phyloP scores from a whole-genome alignment of 306 rosid genomes.

The Fragaria iinumae region DNA sequence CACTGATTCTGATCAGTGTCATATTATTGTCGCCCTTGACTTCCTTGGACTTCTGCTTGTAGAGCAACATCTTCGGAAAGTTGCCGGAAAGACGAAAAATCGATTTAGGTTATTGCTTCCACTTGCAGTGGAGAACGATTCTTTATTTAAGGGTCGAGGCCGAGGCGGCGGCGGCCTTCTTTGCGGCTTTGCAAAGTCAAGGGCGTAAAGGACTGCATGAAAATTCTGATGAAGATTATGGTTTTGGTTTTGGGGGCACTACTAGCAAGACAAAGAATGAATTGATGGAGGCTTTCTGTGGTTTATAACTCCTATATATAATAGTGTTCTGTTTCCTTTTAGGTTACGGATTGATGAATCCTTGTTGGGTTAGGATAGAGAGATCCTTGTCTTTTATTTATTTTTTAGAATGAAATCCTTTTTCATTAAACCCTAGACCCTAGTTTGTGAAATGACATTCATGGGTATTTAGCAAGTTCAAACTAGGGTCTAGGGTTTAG shows the following conservation, averaged over 20 bases:
- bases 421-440: no score
- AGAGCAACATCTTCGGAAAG: background rate
- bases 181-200: background rate
- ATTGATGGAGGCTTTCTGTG: background rate
- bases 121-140: background rate
- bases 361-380: no score
- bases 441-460: no score
- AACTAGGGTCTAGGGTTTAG: no score
- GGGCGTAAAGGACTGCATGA: background rate
- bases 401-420: no score
- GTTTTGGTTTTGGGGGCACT: no score
- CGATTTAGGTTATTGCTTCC: background rate
- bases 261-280: background rate
- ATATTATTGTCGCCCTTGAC: conserved; percentile 2
- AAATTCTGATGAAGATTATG: background rate
- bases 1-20: conserved; percentile 10
- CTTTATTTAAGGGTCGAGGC: conserved; percentile 15
- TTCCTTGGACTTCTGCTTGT: conserved; percentile 29
- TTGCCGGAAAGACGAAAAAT: background rate
- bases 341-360: no score
- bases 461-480: no score
- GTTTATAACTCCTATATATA: background rate
- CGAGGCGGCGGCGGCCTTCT: conserved; percentile 1
- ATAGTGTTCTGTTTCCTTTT: background rate
- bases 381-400: no score